These are phyloP conservation scores for Tuber calosporum DNA, from an alignment of 495 filamentous ascomycete species.

Conservation along the genomic window DNA sequence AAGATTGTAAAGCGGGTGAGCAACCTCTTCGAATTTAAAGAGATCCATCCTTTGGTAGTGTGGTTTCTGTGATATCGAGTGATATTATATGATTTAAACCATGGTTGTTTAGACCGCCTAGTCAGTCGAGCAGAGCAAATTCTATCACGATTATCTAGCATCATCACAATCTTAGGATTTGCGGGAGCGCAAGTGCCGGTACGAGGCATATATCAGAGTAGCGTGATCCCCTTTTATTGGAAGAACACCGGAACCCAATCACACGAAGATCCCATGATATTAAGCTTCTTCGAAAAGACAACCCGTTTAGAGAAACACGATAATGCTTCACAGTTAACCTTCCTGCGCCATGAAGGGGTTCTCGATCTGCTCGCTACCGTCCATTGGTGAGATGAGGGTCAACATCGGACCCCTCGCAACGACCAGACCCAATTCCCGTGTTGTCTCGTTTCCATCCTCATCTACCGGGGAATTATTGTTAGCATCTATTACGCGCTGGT, in stretches of 20 bases:
- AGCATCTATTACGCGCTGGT: neutral
- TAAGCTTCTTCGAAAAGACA: neutral
- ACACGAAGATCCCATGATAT: neutral
- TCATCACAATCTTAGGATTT: neutral
- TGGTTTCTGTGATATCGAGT: neutral
- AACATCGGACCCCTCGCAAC: conserved; percentile 89
- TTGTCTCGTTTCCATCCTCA: conserved; percentile 81
- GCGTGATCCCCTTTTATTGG: neutral
- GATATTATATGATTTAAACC: neutral
- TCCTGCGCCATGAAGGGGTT: conserved; percentile 80
- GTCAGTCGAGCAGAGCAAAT: neutral
- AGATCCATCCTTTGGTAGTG: neutral
- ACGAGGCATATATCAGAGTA: neutral
- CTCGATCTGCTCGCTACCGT: conserved; percentile 89
- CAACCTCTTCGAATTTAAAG: neutral
- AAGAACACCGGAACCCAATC: conserved; percentile 1
- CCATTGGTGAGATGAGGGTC: conserved; percentile 81
- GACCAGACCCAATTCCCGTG: conserved; percentile 76
- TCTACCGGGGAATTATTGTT: conserved; percentile 50
- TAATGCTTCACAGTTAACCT: conserved; percentile 33
- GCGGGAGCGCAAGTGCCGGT: neutral
- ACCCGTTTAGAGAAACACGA: neutral
- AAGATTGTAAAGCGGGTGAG: neutral
- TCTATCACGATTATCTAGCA: neutral
- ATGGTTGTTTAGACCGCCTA: neutral